Conservation (phyloP, 306 rosid species). For the Mimosa pudica region DNA sequence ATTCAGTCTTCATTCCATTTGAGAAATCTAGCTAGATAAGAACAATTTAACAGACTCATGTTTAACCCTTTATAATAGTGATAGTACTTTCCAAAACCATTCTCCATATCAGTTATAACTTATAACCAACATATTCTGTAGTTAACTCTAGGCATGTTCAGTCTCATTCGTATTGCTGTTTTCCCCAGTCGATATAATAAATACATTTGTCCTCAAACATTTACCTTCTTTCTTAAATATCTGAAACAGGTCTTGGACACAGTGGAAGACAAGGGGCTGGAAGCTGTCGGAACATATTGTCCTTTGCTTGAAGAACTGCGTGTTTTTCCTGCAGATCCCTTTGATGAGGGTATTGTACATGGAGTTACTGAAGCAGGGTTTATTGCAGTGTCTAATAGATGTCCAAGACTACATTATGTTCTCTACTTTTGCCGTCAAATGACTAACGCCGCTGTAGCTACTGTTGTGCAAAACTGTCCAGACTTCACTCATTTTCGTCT, state of each 20-base stretch:
- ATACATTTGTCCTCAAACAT: not conserved
- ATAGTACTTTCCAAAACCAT: constrained; percentile 7
- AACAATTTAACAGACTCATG: not conserved
- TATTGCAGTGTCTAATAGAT: constrained; percentile 77
- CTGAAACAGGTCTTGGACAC: constrained; percentile 74
- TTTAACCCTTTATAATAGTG: not conserved
- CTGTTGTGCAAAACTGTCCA: constrained; percentile 80
- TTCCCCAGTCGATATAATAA: not conserved
- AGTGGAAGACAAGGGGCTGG: constrained; percentile 80
- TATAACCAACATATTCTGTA: not conserved
- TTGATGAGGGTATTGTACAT: constrained; percentile 50
- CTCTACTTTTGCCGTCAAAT: constrained; percentile 86
- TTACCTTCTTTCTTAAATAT: constrained; percentile 19
- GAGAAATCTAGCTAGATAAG: not conserved
- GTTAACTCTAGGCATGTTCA: constrained; percentile 3
- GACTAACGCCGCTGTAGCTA: constrained; percentile 91
- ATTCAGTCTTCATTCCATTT: not conserved
- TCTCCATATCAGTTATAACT: constrained; percentile 1
- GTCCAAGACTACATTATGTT: constrained; percentile 69
- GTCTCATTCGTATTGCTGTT: not conserved
- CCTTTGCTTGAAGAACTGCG: constrained; percentile 89
- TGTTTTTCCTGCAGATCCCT: constrained; percentile 75
- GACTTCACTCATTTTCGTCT: constrained; percentile 84
- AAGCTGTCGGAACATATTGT: constrained; percentile 75
- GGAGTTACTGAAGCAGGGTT: constrained; percentile 84